Percentiles rank a stretch among this genome's conserved stretches.
Evolutionary conservation across 225 moss, liverwort and hornwort genomes (phyloP).

Genomic region (Pleurozium schreberi): DNA sequence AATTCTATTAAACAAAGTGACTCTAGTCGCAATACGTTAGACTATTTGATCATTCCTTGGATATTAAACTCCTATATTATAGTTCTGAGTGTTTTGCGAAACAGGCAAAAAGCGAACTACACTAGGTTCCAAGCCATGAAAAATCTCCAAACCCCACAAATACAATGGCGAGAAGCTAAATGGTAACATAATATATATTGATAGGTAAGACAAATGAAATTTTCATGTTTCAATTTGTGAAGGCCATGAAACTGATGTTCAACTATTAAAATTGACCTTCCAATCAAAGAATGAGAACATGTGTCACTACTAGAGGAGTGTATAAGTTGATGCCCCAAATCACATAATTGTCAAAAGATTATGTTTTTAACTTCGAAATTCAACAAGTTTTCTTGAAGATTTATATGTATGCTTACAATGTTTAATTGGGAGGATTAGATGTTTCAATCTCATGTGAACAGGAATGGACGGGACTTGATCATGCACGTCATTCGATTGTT

Average conservation of each 20-base stretch:
- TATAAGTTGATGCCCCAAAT: too few relatives aligned
- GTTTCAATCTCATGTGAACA: too few relatives aligned
- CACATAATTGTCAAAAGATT: neutral
- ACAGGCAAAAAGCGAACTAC: too few relatives aligned
- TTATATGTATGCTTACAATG: neutral
- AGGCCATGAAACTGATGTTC: neutral
- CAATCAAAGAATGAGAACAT: neutral
- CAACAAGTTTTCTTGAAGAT: neutral
- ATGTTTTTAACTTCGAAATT: neutral
- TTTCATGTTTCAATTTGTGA: rapidly evolving
- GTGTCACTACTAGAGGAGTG: too few relatives aligned
- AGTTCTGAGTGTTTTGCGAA: too few relatives aligned
- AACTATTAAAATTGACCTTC: neutral
- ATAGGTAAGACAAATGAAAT: neutral
- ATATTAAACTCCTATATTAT: too few relatives aligned
- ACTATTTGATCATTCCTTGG: too few relatives aligned
- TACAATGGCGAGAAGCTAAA: neutral
- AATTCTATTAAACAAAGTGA: too few relatives aligned
- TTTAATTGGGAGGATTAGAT: neutral
- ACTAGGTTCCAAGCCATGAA: neutral
- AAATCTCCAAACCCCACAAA: too few relatives aligned
- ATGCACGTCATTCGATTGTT: neutral
- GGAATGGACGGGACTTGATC: too few relatives aligned
- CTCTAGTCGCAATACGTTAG: too few relatives aligned
- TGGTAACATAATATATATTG: neutral